Base-by-base conservation (phyloP, 225 moss, liverwort and hornwort species). In the Antitrichia curtipendula region DNA sequence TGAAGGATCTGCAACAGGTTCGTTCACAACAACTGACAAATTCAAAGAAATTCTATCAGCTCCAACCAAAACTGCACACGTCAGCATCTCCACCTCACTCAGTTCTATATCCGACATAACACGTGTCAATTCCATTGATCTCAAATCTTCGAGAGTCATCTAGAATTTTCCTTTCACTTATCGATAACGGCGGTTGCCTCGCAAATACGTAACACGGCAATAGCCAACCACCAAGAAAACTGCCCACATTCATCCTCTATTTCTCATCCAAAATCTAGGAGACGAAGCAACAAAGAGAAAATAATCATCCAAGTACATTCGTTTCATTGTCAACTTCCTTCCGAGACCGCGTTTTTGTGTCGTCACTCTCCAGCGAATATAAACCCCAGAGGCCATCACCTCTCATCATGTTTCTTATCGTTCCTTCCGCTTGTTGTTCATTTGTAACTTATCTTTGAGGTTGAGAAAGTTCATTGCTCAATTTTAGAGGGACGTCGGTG, bases 401-500 rank as follows among this genome's bases (percentile, higher is more conserved):
- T 2, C 0, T 0, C 0, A 0, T 0, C 61, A 81, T 0, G 9
- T 47, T 25, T 40, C 36, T 4, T 23, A 16, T 9, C 10, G 5
- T 10, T 3, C 16, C 2, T 50, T 20, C 12, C 1, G 5, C 1
- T 29, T 23, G 8, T 12, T 3, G 10, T 0, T 2, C 1, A 6
- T 11, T 7, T 7, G 10, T 3, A 7, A 13, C 0, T 5, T 15
- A 50, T 50, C 50, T 6, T 2, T 21, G 47, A 34, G 41, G 4
- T 58, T 41, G 6, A 13, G 6, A 13, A 40, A 20, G 8, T 9
- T 9, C 0, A 12, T 28, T 24, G 24, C 1, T 2, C 2, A 12
- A 25, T 10, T 25, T 49, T 20, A 23, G 62, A 81, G 62, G 47
- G 14, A 0, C 20, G 62, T 7, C 15, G 0, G 31, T 28, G 9